Conservation (phyloP, 2,329 filamentous ascomycete species). For the Neopestalotiopsis clavispora region DNA sequence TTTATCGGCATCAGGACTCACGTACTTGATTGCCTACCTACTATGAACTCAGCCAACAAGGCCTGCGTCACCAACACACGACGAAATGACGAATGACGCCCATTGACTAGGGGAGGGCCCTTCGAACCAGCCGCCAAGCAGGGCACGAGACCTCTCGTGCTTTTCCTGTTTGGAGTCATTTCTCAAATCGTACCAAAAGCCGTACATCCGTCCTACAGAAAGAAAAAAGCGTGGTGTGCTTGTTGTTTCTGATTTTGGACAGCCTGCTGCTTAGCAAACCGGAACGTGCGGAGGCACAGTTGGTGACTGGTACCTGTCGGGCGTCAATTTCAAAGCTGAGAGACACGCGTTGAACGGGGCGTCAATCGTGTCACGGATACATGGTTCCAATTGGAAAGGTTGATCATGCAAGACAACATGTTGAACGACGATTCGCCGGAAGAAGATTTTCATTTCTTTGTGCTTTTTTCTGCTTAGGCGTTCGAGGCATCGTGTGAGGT, state of each 20-base stretch:
- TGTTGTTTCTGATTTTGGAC: not conserved
- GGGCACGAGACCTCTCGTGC: not conserved
- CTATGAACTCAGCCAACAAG: not conserved
- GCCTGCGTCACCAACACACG: not conserved
- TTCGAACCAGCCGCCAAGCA: not conserved
- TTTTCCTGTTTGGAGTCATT: not conserved
- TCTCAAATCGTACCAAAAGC: not conserved
- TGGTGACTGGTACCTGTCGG: not conserved
- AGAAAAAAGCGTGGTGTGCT: not conserved
- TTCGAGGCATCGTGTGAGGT: conserved; percentile 1
- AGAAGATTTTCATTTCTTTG: not conserved
- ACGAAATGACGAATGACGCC: not conserved
- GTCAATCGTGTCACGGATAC: not conserved
- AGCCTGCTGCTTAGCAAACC: not conserved
- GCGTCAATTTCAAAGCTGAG: not conserved
- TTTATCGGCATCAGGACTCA: conserved; percentile 10
- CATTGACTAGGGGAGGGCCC: not conserved
- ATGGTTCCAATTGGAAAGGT: not conserved
- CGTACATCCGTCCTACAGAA: not conserved
- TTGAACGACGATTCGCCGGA: conserved; percentile 8
- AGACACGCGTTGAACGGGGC: not conserved
- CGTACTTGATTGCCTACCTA: not conserved
- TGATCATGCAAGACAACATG: conserved; percentile 5
- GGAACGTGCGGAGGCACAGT: not conserved
- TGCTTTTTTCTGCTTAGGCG: too few relatives aligned